A percentile compares a stretch with the other conserved stretches of the same genome.
These are phyloP conservation scores for Teratosphaeria pseudoeucalypti DNA, from an alignment of 2,329 filamentous ascomycete species.

Conservation along the genomic window DNA sequence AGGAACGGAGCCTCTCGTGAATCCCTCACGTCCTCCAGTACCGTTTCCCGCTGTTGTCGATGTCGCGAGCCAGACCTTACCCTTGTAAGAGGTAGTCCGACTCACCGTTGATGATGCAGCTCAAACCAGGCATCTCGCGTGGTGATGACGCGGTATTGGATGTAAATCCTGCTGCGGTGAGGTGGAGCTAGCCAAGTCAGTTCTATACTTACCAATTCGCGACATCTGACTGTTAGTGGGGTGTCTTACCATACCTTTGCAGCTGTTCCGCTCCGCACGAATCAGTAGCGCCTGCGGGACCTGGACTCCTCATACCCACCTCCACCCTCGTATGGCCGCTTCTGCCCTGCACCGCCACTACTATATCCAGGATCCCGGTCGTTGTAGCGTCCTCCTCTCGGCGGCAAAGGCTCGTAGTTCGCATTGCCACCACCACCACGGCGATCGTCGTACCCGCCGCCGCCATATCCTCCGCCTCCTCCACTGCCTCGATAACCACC, in stretches of 20 bases:
- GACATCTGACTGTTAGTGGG: not conserved
- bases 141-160: not conserved
- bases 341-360: constrained; percentile 39
- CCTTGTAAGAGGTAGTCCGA: constrained; percentile 29
- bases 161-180: not conserved
- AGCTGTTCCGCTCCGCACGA: not conserved
- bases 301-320: constrained; percentile 63
- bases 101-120: constrained; percentile 22
- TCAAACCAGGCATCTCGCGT: not conserved
- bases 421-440: constrained; percentile 53
- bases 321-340: constrained; percentile 57
- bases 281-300: constrained; percentile 48
- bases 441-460: constrained; percentile 28
- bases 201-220: constrained; percentile 4
- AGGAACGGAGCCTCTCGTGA: constrained; percentile 9
- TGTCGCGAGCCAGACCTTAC: constrained; percentile 24
- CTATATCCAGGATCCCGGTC: constrained; percentile 20
- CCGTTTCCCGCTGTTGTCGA: constrained; percentile 2
- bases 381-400: constrained; percentile 45
- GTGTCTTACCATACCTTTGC: constrained; percentile 8
- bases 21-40: not conserved
- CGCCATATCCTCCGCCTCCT: constrained; percentile 15
- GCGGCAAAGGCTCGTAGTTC: constrained; percentile 75
- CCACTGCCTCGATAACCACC: constrained; percentile 26
- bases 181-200: constrained; percentile 3